Percentiles rank a stretch among this genome's conserved stretches.
phyloP scores from a whole-genome alignment of 2,329 filamentous ascomycete species.

The Xylaria polymorpha region DNA sequence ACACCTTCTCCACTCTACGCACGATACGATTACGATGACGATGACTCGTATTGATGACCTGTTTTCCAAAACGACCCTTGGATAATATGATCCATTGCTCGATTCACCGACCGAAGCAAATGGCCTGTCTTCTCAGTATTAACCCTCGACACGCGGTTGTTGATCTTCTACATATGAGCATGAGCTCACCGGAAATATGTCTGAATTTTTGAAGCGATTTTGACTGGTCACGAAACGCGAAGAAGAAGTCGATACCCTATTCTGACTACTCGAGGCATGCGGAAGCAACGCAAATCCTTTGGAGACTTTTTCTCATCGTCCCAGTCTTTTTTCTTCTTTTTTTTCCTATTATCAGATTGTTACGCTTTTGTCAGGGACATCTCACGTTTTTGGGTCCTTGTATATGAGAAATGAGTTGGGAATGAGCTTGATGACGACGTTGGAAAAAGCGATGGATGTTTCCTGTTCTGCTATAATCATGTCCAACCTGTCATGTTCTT shows the following conservation, averaged over 20 bases:
- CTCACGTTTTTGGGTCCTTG: slow-evolving; percentile 41
- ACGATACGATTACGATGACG: slow-evolving; percentile 24
- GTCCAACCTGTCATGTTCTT: slow-evolving; percentile 38
- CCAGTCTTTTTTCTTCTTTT: slow-evolving; percentile 33
- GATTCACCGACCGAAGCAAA: background rate
- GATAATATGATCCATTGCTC: background rate
- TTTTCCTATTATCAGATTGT: slow-evolving; percentile 36
- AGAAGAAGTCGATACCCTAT: slow-evolving; percentile 42
- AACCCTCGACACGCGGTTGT: background rate
- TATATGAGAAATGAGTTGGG: slow-evolving; percentile 48
- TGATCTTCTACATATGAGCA: background rate
- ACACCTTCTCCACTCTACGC: slow-evolving; percentile 34
- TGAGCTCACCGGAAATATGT: background rate
- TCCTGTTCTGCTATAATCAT: slow-evolving; percentile 34
- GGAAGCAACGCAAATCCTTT: slow-evolving; percentile 22
- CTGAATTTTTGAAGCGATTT: slow-evolving; percentile 1
- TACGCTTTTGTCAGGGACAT: slow-evolving; percentile 32
- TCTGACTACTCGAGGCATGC: slow-evolving; percentile 32
- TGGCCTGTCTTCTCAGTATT: background rate
- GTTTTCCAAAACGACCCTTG: background rate
- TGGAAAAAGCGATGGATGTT: slow-evolving; percentile 28
- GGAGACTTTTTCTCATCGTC: slow-evolving; percentile 36
- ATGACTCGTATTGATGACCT: slow-evolving; percentile 1
- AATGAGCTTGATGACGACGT: slow-evolving; percentile 40
- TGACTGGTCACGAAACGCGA: slow-evolving; percentile 15